Evolutionary conservation across 176 grass and related monocot genomes (phyloP).

Genomic region (Musa itinerans): DNA sequence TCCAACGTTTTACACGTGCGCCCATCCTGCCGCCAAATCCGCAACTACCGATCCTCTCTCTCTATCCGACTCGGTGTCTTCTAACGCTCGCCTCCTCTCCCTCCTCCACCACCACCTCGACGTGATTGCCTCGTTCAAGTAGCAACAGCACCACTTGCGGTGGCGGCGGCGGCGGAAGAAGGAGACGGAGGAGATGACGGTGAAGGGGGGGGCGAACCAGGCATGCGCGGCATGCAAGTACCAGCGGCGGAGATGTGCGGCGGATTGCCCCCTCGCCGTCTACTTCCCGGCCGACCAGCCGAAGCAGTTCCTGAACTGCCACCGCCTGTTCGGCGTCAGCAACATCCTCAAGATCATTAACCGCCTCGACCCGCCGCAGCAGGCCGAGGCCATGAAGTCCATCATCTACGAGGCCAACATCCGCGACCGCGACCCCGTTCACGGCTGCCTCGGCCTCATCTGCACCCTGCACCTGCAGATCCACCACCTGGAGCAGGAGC

Average conservation of each 20-base stretch:
- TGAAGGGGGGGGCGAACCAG: neutral
- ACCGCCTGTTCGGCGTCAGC: conserved; percentile 26
- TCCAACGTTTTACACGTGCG: no score
- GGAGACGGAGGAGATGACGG: no score
- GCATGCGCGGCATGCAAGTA: conserved; percentile 37
- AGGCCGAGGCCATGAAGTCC: conserved; percentile 13
- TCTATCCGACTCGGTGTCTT: no score
- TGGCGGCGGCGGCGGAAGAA: no score
- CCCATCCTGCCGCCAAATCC: no score
- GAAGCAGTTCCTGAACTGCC: conserved; percentile 17
- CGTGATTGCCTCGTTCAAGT: no score
- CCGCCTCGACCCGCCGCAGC: neutral
- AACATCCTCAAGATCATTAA: conserved; percentile 16
- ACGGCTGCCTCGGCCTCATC: conserved; percentile 8
- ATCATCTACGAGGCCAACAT: conserved; percentile 18
- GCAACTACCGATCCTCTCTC: no score
- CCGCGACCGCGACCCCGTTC: conserved; percentile 4
- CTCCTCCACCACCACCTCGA: no score
- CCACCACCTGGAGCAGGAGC: neutral
- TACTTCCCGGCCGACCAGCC: conserved; percentile 28
- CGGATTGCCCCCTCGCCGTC: conserved; percentile 20
- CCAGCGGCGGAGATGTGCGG: conserved; percentile 24
- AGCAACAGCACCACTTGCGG: no score
- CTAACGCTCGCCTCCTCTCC: no score
- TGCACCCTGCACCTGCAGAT: neutral